Percentiles rank a stretch among this genome's conserved stretches.
Conservation (phyloP, 495 filamentous ascomycete species). For the Penicillium argentinense region DNA sequence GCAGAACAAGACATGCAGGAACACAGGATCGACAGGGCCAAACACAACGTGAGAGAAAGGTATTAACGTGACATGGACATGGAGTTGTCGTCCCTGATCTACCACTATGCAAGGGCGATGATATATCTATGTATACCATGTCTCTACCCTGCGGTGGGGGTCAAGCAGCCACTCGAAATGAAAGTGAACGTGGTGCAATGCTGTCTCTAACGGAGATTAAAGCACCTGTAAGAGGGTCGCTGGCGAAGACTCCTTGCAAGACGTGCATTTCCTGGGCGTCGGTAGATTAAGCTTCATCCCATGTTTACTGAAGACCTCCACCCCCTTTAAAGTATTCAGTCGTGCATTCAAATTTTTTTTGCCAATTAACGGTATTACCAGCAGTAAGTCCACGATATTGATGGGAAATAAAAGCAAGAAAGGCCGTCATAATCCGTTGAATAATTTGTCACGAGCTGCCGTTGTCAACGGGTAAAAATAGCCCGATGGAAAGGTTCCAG, state of each 20-base stretch:
- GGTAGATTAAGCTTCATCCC: background rate
- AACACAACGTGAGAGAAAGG: background rate
- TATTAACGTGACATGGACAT: background rate
- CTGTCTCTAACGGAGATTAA: too few relatives aligned
- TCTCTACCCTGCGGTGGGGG: too few relatives aligned
- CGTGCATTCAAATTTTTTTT: background rate
- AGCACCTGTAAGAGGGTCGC: too few relatives aligned
- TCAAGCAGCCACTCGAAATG: too few relatives aligned
- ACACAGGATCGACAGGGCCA: background rate
- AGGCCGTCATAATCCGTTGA: background rate
- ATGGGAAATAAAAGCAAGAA: too few relatives aligned
- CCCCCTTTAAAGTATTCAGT: too few relatives aligned
- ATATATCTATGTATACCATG: too few relatives aligned
- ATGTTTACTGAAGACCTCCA: background rate
- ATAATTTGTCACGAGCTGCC: background rate
- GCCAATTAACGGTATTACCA: background rate
- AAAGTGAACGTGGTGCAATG: too few relatives aligned
- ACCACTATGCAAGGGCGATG: background rate
- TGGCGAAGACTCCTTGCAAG: background rate
- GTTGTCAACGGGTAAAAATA: background rate
- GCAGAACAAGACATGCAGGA: background rate
- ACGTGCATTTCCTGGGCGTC: background rate
- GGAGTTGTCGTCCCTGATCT: background rate
- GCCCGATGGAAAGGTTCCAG: background rate
- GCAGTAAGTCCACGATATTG: too few relatives aligned